Evolutionary conservation across 148 eudicot genomes (phyloP).

Genomic region (Fallopia convolvulus): DNA sequence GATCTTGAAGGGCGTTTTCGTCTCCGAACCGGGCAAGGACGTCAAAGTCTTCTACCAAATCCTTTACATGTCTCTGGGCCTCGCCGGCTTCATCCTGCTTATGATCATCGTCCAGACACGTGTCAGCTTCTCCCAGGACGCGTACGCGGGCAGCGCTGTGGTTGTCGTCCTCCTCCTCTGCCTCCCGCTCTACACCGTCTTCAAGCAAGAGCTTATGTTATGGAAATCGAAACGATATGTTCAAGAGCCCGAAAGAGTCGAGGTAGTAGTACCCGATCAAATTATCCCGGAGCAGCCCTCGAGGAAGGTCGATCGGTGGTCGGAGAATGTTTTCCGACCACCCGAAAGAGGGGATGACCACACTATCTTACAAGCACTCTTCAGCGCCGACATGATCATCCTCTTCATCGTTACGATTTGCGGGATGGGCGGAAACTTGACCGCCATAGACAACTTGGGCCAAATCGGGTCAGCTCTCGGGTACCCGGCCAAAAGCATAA

Average conservation of each 20-base stretch:
- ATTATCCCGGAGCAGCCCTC: background rate
- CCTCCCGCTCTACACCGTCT: constrained; percentile 15
- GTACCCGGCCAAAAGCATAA: constrained; percentile 22
- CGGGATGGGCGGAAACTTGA: constrained; percentile 29
- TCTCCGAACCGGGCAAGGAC: constrained; percentile 15
- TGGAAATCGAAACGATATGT: background rate
- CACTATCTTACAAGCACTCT: constrained; percentile 29
- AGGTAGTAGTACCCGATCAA: background rate
- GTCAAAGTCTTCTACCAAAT: constrained; percentile 23
- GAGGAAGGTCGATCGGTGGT: background rate
- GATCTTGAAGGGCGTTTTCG: constrained; percentile 7
- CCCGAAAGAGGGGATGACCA: constrained; percentile 29
- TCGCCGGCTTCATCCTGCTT: constrained; percentile 22
- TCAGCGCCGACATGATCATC: constrained; percentile 27
- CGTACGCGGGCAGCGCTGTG: constrained; percentile 11
- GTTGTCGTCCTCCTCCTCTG: constrained; percentile 15
- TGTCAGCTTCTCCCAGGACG: constrained; percentile 15
- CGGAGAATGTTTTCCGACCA: constrained; percentile 15
- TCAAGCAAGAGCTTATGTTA: constrained; percentile 12
- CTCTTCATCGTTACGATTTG: constrained; percentile 24
- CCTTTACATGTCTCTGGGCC: constrained; percentile 21
- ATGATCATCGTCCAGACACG: constrained; percentile 19
- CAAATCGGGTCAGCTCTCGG: constrained; percentile 30
- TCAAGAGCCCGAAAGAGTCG: background rate
- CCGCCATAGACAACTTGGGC: constrained; percentile 27